A percentile compares a stretch with the other conserved stretches of the same genome.
These are phyloP conservation scores for Agarophyton chilense DNA, from an alignment of 23 red algal genomes.

Conservation along the genomic window DNA sequence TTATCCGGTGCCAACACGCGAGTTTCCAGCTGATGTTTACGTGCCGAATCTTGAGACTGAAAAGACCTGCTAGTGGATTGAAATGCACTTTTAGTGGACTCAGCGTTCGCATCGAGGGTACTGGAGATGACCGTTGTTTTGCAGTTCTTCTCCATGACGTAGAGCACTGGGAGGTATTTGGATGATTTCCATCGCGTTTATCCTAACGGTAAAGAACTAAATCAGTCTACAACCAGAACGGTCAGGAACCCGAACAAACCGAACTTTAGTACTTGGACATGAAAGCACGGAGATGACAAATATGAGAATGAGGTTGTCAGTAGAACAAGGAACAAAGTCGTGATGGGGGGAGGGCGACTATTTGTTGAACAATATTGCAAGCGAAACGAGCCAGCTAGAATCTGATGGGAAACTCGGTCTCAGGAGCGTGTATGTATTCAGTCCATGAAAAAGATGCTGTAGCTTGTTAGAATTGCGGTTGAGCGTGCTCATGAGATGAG, in stretches of 20 bases:
- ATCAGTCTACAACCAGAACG: background rate
- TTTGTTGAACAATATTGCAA: slow-evolving; percentile 1
- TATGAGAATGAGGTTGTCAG: background rate
- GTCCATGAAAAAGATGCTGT: too few relatives aligned
- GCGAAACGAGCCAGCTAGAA: background rate
- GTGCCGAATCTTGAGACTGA: background rate
- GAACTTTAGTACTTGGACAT: too few relatives aligned
- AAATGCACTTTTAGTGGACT: background rate
- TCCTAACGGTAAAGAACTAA: background rate
- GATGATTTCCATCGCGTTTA: background rate
- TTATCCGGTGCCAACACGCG: slow-evolving; percentile 27
- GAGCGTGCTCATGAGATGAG: too few relatives aligned
- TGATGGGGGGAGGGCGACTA: background rate
- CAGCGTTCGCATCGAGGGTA: background rate
- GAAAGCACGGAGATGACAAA: background rate
- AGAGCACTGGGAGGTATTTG: background rate
- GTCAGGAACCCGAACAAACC: background rate
- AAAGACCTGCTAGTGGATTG: background rate
- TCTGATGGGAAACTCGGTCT: background rate
- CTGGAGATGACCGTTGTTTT: background rate
- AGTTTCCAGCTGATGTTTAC: background rate
- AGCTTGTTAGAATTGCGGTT: too few relatives aligned
- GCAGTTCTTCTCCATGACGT: background rate
- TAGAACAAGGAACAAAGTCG: background rate
- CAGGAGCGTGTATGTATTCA: too few relatives aligned